Percentiles rank a stretch among this genome's conserved stretches.
phyloP scores from a whole-genome alignment of 2,329 filamentous ascomycete species.

The Arthrobotrys conoides region DNA sequence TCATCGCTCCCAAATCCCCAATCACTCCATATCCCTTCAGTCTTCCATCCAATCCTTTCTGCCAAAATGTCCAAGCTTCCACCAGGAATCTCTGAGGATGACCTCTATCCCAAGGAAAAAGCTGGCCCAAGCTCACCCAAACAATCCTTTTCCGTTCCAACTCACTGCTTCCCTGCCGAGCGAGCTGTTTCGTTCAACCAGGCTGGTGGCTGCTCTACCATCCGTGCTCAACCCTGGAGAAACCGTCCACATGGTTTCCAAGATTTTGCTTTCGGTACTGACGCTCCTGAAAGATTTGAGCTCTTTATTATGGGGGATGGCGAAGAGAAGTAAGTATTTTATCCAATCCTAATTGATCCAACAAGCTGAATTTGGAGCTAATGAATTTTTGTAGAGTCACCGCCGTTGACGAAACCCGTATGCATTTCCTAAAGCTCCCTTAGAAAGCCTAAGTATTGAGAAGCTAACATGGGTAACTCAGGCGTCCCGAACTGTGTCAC shows the following conservation, averaged over 20 bases:
- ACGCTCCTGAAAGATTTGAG: slow-evolving; percentile 60
- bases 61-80: background rate
- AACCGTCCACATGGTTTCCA: slow-evolving; percentile 50
- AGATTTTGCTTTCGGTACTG: slow-evolving; percentile 28
- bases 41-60: background rate
- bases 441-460: background rate
- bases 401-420: slow-evolving; percentile 58
- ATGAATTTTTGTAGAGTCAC: slow-evolving; percentile 36
- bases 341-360: background rate
- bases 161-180: background rate
- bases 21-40: background rate
- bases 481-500: slow-evolving; percentile 92
- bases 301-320: slow-evolving; percentile 61
- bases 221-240: slow-evolving; percentile 53
- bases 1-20: background rate
- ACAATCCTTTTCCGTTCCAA: background rate
- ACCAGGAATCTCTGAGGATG: background rate
- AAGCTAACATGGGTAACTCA: slow-evolving; percentile 66
- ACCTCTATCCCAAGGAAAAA: background rate
- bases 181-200: slow-evolving; percentile 9
- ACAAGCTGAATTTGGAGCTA: background rate
- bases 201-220: slow-evolving; percentile 40
- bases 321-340: slow-evolving; percentile 62
- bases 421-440: background rate
- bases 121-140: background rate